Evolutionary conservation across 768 basidiomycete genomes (phyloP), one percentile per base, ranked within the genome.

Genomic region (Cystofilobasidium bisporidii): DNA sequence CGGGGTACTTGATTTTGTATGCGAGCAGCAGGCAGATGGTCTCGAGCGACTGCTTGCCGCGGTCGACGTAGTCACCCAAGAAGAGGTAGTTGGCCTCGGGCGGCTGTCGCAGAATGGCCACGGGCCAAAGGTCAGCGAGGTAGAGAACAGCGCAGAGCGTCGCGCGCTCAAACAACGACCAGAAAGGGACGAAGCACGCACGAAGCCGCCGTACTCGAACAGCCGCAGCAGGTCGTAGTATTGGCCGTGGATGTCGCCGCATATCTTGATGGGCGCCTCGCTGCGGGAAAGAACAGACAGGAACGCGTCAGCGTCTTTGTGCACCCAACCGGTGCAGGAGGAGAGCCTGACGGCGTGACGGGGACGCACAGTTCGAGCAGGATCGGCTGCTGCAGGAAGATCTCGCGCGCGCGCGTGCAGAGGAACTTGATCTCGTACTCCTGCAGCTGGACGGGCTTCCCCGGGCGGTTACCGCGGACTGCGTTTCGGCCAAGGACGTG

Each of bases 1-100:
- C 70, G 20, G 70, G 70, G 61, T 71, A 71, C 45, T 71, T 71
- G 66, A 64, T 64, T 62, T 71, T 71, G 63, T 71, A 71, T 14
- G 70, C 70, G 38, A 71, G 63, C 6, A 71, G 55, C 15, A 71
- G 66, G 45, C 70, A 71, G 66, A 71, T 71, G n/a, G 70, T 71
- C 63, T 71, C 70, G 57, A 71, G 70, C 40, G 66, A 67, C 43
- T 71, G 70, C 63, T 71, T 71, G n/a, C 70, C 70, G 28, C 70
- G 66, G 41, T 71, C 70, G 58, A 71, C 70, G 59, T 71, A 71
- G 58, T 71, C 70, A 57, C 70, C 70, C 3, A 71, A 60, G 70
- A 71, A 71, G 26, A 71, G 70, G 65, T 71, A 71, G 59, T 71
- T 71, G 38, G 70, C 56, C 26, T 71, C 70, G 6, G 70, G 70